These are phyloP conservation scores for Bauhinia variegata DNA, from an alignment of 306 rosid genomes.

Conservation along the genomic window DNA sequence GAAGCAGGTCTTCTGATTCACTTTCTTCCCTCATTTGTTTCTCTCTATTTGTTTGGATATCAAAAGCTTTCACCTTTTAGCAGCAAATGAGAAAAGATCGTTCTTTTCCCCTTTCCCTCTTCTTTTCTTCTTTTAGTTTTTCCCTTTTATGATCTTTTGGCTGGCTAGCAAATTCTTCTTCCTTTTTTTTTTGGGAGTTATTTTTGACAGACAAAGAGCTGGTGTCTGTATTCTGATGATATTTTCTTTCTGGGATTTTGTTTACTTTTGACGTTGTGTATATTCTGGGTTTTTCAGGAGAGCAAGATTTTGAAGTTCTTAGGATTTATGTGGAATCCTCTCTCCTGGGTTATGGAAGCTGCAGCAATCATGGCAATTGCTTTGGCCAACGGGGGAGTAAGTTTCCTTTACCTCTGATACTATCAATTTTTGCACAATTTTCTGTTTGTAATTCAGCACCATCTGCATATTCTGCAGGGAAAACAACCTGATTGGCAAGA, in stretches of 20 bases:
- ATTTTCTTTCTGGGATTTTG: background rate
- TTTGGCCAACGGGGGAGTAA: constrained; percentile 88
- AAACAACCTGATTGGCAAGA: constrained; percentile 92
- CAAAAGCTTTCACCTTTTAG: background rate
- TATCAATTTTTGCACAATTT: background rate
- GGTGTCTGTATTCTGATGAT: background rate
- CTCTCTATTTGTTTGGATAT: background rate
- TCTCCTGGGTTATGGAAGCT: constrained; percentile 95
- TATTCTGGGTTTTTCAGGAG: constrained; percentile 52
- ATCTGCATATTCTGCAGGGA: constrained; percentile 51
- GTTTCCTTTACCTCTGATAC: constrained; percentile 20
- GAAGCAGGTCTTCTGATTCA: constrained; percentile 54
- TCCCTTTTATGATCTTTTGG: background rate
- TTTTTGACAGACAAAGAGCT: constrained; percentile 6
- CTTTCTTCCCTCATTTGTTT: background rate
- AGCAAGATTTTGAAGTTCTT: constrained; percentile 75
- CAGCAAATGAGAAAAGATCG: background rate
- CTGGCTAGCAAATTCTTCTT: background rate
- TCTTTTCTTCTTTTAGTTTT: background rate
- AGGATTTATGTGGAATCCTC: constrained; percentile 96
- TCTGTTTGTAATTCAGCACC: background rate
- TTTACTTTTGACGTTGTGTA: constrained; percentile 6
- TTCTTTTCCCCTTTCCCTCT: background rate
- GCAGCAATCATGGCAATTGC: constrained; percentile 93
- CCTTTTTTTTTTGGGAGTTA: background rate